Evolutionary conservation across 2,329 filamentous ascomycete genomes (phyloP), one percentile per base, ranked within the genome.

Genomic region (Phialophora chinensis): DNA sequence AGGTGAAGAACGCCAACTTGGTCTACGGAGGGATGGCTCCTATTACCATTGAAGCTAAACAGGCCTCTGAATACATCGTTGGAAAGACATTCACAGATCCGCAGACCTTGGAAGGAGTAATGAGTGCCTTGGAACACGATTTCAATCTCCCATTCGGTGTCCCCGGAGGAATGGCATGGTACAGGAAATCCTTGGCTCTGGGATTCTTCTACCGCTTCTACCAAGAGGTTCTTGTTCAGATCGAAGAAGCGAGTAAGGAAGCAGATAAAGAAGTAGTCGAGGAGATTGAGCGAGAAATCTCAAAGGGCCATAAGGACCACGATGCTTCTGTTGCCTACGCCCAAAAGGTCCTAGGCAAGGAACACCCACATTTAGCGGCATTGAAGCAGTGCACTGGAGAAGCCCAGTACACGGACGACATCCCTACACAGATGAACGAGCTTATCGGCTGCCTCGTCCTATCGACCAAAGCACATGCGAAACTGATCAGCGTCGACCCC

Each of bases 181-280:
- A 98, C 75, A 85, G 95, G 31, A 96, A 95, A 76, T 91, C 93
- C 0, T 82, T 99, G 8, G 94, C 95, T 0, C 82, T 98, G 60
- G 90, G 93, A 2, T 96, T 99, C 84, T 98, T 98, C 80, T 98
- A 98, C 79, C 89, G 93, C 47, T 99, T 97, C 79, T 98, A 97
- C 75, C 91, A 98, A 74, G 94, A 98, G 68, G 86, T 94, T 0
- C 83, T 97, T 50, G 76, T 1, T 20, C 79, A 82, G 31, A 78
- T 85, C 12, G 75, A 81, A 29, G 76, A 82, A 38, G 81, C 82
- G 47, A 78, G 81, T 42, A 75, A 80, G 1, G 82, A 86, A 27
- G 73, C 88, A 54, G 93, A 97, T 74, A 82, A 84, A 52, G 89
- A 96, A 71, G 92, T 89, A 0, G 85, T 96, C 47, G 86, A 87